Conservation (phyloP, 768 basidiomycete genomes). For the Zangia roseola region DNA sequence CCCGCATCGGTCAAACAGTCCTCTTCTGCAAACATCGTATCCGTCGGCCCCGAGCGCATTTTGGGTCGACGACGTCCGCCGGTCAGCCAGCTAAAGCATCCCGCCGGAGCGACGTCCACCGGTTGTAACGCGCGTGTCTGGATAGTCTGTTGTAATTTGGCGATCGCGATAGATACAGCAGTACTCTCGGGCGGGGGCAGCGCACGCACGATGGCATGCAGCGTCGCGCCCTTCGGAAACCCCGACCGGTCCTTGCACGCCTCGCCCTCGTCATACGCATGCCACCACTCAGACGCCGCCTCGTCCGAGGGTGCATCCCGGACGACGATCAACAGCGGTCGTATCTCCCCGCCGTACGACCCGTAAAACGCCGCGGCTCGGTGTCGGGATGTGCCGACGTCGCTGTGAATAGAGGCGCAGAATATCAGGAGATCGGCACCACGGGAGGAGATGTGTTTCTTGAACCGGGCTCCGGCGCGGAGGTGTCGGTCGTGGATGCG, state of each 20-base stretch:
- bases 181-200: conserved; percentile 11
- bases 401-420: conserved; percentile 13
- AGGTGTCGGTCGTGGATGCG: conserved; percentile 23
- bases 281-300: conserved; percentile 23
- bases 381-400: conserved; percentile 6
- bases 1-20: conserved; percentile 13
- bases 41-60: neutral
- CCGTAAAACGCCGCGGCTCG: conserved; percentile 15
- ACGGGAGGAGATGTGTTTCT: conserved; percentile 21
- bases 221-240: neutral
- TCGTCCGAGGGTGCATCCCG: conserved; percentile 20
- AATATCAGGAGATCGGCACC: conserved; percentile 27
- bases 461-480: conserved; percentile 22
- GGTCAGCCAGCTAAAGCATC: conserved; percentile 23
- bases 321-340: conserved; percentile 26
- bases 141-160: conserved; percentile 13
- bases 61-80: conserved; percentile 9
- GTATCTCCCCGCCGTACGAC: conserved; percentile 27
- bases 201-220: conserved; percentile 24
- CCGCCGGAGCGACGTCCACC: conserved; percentile 15
- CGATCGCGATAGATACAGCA: conserved; percentile 1
- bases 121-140: conserved; percentile 25
- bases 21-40: neutral
- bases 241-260: neutral
- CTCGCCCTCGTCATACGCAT: conserved; percentile 5